These are phyloP conservation scores for Helicocarpus griseus DNA, from an alignment of 2,329 filamentous ascomycete genomes.

Conservation along the genomic window DNA sequence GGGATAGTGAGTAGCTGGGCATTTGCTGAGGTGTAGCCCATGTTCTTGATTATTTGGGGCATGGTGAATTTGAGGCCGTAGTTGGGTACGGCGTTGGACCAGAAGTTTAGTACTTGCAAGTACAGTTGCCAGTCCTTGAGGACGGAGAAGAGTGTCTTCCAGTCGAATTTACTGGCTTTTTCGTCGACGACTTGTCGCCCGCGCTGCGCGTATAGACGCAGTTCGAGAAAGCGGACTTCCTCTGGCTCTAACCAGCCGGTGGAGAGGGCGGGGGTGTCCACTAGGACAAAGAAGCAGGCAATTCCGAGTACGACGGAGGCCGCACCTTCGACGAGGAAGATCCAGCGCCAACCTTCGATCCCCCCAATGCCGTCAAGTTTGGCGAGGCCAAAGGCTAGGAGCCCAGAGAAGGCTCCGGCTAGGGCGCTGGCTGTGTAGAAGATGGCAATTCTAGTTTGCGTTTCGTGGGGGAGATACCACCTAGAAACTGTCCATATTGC, in stretches of 20 bases:
- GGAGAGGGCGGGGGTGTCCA: constrained; percentile 31
- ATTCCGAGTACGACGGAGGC: constrained; percentile 57
- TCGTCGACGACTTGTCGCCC: constrained; percentile 7
- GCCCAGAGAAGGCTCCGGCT: constrained; percentile 74
- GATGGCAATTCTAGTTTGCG: constrained; percentile 68
- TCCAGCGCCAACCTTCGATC: constrained; percentile 4
- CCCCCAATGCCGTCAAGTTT: constrained; percentile 62
- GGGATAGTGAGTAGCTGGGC: constrained; percentile 25
- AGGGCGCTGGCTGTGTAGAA: constrained; percentile 79
- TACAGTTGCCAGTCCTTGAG: constrained; percentile 42
- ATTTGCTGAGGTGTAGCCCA: constrained; percentile 31
- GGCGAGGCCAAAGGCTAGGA: constrained; percentile 79
- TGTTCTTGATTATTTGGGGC: constrained; percentile 33
- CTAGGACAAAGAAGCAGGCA: constrained; percentile 13
- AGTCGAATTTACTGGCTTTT: constrained; percentile 23
- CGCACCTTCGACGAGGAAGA: constrained; percentile 53
- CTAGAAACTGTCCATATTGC: constrained; percentile 74
- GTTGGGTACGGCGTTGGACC: constrained; percentile 33
- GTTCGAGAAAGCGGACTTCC: constrained; percentile 33
- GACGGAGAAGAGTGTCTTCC: constrained; percentile 29
- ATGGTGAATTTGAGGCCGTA: constrained; percentile 26
- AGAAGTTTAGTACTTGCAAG: constrained; percentile 33
- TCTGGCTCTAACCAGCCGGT: constrained; percentile 29
- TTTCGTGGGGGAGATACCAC: constrained; percentile 73
- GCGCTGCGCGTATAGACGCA: constrained; percentile 26